Base-by-base conservation (phyloP, 2,329 filamentous ascomycete species). In the Trichoderma sp. region DNA sequence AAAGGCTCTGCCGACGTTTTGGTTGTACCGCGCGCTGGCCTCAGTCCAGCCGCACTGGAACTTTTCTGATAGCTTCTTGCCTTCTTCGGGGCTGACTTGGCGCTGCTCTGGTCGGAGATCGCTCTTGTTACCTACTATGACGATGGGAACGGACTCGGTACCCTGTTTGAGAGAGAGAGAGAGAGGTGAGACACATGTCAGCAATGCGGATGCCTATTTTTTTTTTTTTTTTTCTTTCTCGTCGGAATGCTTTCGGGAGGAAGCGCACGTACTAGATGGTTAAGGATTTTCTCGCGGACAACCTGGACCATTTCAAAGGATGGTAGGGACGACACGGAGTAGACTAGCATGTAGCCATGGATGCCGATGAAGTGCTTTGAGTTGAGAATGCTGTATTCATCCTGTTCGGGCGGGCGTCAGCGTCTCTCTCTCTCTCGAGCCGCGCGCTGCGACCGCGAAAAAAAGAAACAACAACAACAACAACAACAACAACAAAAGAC, bases 341-440 rank as follows among this genome's bases (percentile, higher is more conserved):
- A 99, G 58, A 97, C 94, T 69, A 99, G 90, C 87, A 99, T 93
- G 80, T 98, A 99, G 67, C 95, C 95, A 83, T 99, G 95, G 73
- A 98, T 98, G 71, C 95, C 95, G 78, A 99, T 98, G 76, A 98
- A 98, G 79, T 98, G 94, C 83, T 98, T 98, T 70, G 92, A 97
- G 81, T 97, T 98, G 70, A 99, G 85, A 72, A 98, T 97, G 77
- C 92, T 97, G 84, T 99, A 99, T 81, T 99, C 95, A 84, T 99
- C 95, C 90, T 95, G 76, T 69, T 57, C 17, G 1, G 19, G n/a
- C n/a, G 9, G 39, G 42, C 42, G 42, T 48, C 42, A 48, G 42
- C 42, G 42, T 22, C 42, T n/a, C n/a, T n/a, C n/a, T n/a, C n/a
- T n/a, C n/a, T n/a, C n/a, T 48, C 42, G 42, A 48, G 42, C 19